A percentile compares a stretch with the other conserved stretches of the same genome.
These are phyloP conservation scores for Chamaenerion angustifolium DNA, from an alignment of 345 rosid genomes.

Conservation along the genomic window DNA sequence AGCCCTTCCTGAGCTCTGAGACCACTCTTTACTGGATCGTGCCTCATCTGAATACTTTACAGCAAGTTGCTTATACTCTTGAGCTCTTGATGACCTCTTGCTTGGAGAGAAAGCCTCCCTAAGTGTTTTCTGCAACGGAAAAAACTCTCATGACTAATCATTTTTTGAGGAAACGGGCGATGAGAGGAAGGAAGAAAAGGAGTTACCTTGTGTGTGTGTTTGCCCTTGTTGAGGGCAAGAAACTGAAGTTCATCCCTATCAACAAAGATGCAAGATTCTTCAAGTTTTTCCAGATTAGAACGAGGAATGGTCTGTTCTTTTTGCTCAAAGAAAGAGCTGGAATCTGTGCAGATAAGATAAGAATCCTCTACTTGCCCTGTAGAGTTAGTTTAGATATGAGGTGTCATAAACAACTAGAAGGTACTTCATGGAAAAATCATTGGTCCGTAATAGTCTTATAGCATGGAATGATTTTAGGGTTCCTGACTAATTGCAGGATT, in stretches of 20 bases:
- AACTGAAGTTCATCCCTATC: constrained; percentile 31
- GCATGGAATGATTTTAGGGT: too few relatives aligned
- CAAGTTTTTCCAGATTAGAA: constrained; percentile 22
- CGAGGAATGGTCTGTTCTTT: constrained; percentile 8
- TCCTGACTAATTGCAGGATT: too few relatives aligned
- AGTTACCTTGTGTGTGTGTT: constrained; percentile 43
- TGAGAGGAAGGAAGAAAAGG: not conserved
- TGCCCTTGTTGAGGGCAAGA: constrained; percentile 19
- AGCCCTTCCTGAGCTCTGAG: constrained; percentile 6
- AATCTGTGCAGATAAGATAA: too few relatives aligned
- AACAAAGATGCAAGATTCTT: constrained; percentile 57
- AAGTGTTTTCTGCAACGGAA: constrained; percentile 32
- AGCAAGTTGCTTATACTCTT: constrained; percentile 55
- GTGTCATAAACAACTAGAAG: too few relatives aligned
- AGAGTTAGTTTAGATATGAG: too few relatives aligned
- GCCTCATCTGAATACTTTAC: constrained; percentile 12
- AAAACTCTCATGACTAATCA: not conserved
- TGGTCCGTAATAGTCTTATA: too few relatives aligned
- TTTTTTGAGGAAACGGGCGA: not conserved
- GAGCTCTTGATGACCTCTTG: constrained; percentile 41
- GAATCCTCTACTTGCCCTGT: too few relatives aligned
- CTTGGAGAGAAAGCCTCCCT: constrained; percentile 43
- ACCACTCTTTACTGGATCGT: constrained; percentile 10
- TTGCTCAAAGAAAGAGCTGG: not conserved
- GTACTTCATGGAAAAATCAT: too few relatives aligned